Evolutionary conservation across 306 rosid species (phyloP), one percentile per base, ranked within the genome.

Genomic region (Mimosa pudica): DNA sequence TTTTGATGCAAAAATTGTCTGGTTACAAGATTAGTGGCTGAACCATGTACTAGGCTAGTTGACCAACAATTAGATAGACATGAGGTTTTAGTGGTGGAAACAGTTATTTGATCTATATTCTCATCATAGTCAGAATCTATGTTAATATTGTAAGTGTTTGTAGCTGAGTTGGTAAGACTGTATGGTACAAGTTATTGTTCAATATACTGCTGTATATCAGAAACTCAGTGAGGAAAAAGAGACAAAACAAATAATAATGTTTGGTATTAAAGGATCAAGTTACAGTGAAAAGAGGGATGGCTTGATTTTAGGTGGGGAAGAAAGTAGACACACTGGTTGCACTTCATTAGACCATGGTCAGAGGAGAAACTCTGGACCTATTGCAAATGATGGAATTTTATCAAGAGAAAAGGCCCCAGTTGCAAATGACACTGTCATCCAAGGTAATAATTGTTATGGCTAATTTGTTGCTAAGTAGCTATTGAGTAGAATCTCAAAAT

Each of bases 331-430:
- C 66, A 67, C 80, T 44, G 97, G 92, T 82, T 91, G 92, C 96
- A 82, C 90, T 52, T 77, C 89, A 20, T 73, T 90, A 64, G 99
- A 93, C 85, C 92, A 93, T 74, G 66, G 91, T 70, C 97, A 93
- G 35, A 89, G 98, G 88, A 87, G 98, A 86, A 80, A 86, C 81
- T 84, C 99, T 42, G 98, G 94, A 45, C 99, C 93, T 14, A 75
- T 91, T 77, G 80, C 80, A 62, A 85, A 84, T 85, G 85, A 92
- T 75, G 95, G 84, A 80, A 81, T 30, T 78, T 76, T 89, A 48
- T 84, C 92, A 8, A 89, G 89, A 81, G 96, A 86, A 79, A 93
- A 93, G 74, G 82, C 87, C 52, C 90, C 94, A 0, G 90, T 82
- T 74, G 46, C 85, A 72, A 90, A 81, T 90, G 96, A 91, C 67